A percentile compares a stretch with the other conserved stretches of the same genome.
phyloP scores from a whole-genome alignment of 179 eudicot genomes.

The Drosera spatulata region DNA sequence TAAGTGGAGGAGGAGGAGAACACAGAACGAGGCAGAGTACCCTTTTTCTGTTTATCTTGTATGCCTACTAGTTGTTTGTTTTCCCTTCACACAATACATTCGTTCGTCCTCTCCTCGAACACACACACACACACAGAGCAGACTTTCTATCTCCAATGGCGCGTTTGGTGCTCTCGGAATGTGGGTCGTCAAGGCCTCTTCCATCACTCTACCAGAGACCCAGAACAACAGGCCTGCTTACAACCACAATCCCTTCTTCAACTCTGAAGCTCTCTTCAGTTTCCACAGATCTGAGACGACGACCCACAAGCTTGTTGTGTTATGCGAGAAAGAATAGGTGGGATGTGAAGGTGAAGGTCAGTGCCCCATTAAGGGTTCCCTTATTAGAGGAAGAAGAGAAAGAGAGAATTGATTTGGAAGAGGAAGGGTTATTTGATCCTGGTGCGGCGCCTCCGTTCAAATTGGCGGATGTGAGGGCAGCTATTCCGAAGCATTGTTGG shows the following conservation, averaged over 20 bases:
- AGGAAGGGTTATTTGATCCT: constrained; percentile 31
- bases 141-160: constrained; percentile 11
- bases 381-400: constrained; percentile 21
- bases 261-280: not conserved
- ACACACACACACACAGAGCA: too few relatives aligned
- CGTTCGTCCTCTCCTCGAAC: too few relatives aligned
- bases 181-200: constrained; percentile 19
- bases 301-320: constrained; percentile 11
- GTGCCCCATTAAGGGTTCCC: constrained; percentile 41
- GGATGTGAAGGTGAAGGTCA: constrained; percentile 39
- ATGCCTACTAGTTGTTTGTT: too few relatives aligned
- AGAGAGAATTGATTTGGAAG: constrained; percentile 6
- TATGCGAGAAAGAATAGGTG: constrained; percentile 31
- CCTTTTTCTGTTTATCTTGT: too few relatives aligned
- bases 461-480: constrained; percentile 47
- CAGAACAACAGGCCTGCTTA: not conserved
- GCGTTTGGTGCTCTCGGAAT: constrained; percentile 25
- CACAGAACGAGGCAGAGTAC: too few relatives aligned
- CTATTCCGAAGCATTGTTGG: constrained; percentile 88
- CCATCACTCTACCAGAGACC: constrained; percentile 13
- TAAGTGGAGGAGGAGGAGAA: too few relatives aligned
- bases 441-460: constrained; percentile 66
- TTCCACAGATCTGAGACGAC: constrained; percentile 17
- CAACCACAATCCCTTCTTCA: not conserved
- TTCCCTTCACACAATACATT: too few relatives aligned